A percentile compares a stretch with the other conserved stretches of the same genome.
Evolutionary conservation across 192 early-diverging fungal species (phyloP).

Genomic region (Phycomyces nitens): DNA sequence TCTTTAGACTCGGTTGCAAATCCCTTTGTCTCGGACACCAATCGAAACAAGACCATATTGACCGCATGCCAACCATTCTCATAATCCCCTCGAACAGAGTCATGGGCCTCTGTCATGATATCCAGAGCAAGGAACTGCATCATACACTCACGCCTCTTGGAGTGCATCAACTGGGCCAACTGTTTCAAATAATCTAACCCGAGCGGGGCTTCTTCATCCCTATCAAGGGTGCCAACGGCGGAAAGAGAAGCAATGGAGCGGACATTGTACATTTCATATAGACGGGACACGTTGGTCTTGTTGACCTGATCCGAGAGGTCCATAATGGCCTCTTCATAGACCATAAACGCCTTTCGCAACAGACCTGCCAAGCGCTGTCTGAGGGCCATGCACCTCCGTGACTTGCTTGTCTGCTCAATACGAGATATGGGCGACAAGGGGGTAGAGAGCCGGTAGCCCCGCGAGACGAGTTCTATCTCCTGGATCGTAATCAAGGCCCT

Average conservation of each 20-base stretch:
- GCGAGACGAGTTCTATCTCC: slow-evolving; percentile 61
- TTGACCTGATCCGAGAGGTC: slow-evolving; percentile 43
- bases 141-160: slow-evolving; percentile 53
- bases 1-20: slow-evolving; percentile 40
- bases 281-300: slow-evolving; percentile 33
- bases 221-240: background rate
- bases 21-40: slow-evolving; percentile 16
- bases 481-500: slow-evolving; percentile 53
- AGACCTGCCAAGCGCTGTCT: slow-evolving; percentile 42
- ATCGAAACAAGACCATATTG: slow-evolving; percentile 7
- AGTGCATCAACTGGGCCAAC: slow-evolving; percentile 47
- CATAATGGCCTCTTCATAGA: slow-evolving; percentile 45
- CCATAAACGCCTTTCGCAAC: slow-evolving; percentile 40
- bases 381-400: slow-evolving; percentile 46
- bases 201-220: slow-evolving; percentile 22
- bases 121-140: slow-evolving; percentile 43
- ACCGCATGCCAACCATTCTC: slow-evolving; percentile 16
- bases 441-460: slow-evolving; percentile 57
- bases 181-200: slow-evolving; percentile 47
- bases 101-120: slow-evolving; percentile 18
- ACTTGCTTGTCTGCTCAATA: slow-evolving; percentile 55
- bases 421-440: slow-evolving; percentile 58
- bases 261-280: slow-evolving; percentile 54
- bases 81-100: slow-evolving; percentile 7
- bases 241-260: slow-evolving; percentile 21